These are phyloP conservation scores for Cercospora zeina DNA, from an alignment of 2,329 filamentous ascomycete species.

Conservation along the genomic window DNA sequence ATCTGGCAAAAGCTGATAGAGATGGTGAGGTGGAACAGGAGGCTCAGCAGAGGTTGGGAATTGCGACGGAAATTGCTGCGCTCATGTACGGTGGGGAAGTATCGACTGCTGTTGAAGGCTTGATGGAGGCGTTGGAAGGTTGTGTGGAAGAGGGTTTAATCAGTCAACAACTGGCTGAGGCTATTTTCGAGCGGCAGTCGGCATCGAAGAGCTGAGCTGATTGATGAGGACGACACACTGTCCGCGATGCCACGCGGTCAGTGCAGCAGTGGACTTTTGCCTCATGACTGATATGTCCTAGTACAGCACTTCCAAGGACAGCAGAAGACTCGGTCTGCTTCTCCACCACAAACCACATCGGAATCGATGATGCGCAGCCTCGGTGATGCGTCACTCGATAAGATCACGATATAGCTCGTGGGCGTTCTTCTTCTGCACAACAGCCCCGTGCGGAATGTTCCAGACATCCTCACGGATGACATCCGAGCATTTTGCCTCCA, in stretches of 20 bases:
- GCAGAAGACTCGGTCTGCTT: neutral
- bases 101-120: conserved; percentile 41
- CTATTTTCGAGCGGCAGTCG: conserved; percentile 15
- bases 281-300: neutral
- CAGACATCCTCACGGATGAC: neutral
- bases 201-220: conserved; percentile 15
- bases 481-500: neutral
- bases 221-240: neutral
- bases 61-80: conserved; percentile 45
- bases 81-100: conserved; percentile 45
- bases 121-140: conserved; percentile 50
- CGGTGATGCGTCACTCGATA: neutral
- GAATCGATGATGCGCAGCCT: neutral
- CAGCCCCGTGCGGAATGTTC: too few species aligned
- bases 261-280: neutral
- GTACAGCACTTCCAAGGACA: neutral
- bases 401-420: neutral
- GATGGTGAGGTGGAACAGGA: conserved; percentile 44
- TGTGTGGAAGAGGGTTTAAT: conserved; percentile 57
- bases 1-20: conserved; percentile 31
- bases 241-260: neutral
- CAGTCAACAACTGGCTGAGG: conserved; percentile 30
- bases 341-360: neutral
- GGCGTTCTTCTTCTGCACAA: neutral
- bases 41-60: conserved; percentile 39